Evolutionary conservation across 2,329 filamentous ascomycete genomes (phyloP).

Genomic region (Aspergillus fischeri): DNA sequence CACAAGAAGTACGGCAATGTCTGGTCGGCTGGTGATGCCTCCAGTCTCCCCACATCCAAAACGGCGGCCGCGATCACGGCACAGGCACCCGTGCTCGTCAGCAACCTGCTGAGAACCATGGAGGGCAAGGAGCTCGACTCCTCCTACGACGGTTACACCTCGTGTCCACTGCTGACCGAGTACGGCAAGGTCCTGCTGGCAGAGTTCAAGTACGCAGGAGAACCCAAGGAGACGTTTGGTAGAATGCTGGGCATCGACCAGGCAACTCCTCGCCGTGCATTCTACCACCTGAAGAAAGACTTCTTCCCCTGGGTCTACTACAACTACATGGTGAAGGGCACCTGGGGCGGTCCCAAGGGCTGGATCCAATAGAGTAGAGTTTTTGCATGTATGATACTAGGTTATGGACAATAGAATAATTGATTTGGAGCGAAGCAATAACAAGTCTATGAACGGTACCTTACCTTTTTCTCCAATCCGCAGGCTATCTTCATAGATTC

Average conservation of each 20-base stretch:
- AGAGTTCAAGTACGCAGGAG: conserved; percentile 62
- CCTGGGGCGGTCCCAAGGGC: conserved; percentile 59
- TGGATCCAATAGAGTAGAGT: conserved; percentile 26
- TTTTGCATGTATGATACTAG: not conserved
- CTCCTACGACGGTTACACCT: conserved; percentile 54
- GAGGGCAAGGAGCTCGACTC: conserved; percentile 46
- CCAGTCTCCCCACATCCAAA: conserved; percentile 57
- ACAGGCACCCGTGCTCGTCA: conserved; percentile 50
- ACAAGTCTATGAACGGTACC: too few species aligned
- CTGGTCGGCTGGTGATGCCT: conserved; percentile 58
- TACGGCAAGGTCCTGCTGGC: conserved; percentile 62
- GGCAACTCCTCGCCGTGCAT: conserved; percentile 50
- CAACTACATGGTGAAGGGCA: conserved; percentile 58
- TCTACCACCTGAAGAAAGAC: conserved; percentile 62
- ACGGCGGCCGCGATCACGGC: conserved; percentile 53
- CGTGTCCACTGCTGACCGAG: conserved; percentile 52
- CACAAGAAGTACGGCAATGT: conserved; percentile 55
- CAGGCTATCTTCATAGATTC: not conserved
- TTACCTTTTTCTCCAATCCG: not conserved
- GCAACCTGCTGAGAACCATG: conserved; percentile 44
- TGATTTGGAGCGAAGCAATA: not conserved
- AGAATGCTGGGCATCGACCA: conserved; percentile 56
- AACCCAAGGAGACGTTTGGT: conserved; percentile 60
- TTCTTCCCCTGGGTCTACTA: conserved; percentile 66
- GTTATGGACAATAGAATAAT: not conserved